Percentiles rank a stretch among this genome's conserved stretches.
Conservation (phyloP, 2,329 filamentous ascomycete species). For the Thyridium curvatum region DNA sequence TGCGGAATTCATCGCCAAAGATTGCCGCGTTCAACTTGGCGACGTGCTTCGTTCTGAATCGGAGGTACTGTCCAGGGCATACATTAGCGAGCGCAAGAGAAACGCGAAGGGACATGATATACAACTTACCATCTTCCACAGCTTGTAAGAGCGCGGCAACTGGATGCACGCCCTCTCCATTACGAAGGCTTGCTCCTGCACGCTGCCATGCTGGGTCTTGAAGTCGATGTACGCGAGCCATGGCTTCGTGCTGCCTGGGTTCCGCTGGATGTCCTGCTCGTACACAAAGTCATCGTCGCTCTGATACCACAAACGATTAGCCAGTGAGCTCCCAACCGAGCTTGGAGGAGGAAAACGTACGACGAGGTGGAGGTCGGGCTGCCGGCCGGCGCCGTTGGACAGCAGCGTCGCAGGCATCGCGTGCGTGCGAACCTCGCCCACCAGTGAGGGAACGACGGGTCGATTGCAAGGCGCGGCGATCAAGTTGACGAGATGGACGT, state of each 20-base stretch:
- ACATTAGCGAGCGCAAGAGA: constrained; percentile 3
- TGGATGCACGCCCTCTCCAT: constrained; percentile 89
- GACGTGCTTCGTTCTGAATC: constrained; percentile 76
- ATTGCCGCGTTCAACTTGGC: constrained; percentile 75
- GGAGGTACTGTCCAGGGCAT: constrained; percentile 61
- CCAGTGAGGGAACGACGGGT: not conserved
- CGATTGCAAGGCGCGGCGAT: not conserved
- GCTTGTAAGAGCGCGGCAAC: constrained; percentile 90
- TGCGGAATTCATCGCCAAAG: constrained; percentile 75
- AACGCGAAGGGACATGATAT: not conserved
- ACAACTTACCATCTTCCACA: constrained; percentile 80
- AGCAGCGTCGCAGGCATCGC: constrained; percentile 13
- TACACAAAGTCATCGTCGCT: constrained; percentile 86
- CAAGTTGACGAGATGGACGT: not conserved
- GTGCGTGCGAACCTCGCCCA: constrained; percentile 1
- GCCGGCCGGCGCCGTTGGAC: constrained; percentile 19
- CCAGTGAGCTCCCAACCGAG: not conserved
- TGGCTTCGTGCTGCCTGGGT: constrained; percentile 79
- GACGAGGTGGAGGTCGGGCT: constrained; percentile 41
- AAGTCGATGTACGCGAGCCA: constrained; percentile 93
- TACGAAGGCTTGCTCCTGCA: constrained; percentile 78
- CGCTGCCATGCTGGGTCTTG: constrained; percentile 79
- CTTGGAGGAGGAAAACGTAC: constrained; percentile 24
- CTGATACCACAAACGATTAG: constrained; percentile 17
- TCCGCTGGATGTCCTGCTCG: constrained; percentile 89